Base-by-base conservation (phyloP, 116 monocot genomes). In the Iris pallida region DNA sequence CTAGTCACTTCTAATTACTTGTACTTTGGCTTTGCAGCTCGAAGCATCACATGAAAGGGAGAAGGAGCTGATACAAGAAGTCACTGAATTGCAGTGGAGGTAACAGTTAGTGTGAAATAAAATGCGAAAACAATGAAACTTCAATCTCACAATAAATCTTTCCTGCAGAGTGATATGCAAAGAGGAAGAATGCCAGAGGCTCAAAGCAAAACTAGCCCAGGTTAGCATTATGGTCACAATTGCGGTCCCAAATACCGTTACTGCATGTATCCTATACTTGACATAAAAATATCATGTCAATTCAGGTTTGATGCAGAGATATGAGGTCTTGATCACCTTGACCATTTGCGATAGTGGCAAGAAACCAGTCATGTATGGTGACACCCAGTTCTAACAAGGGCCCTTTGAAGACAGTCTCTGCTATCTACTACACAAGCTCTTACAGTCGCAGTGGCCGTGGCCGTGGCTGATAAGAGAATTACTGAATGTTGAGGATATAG, bases 11-110 rank as follows among this genome's bases (percentile, higher is more conserved):
- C 0, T 30, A 30, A 1, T 30, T 30, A 30, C 30, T 30, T 30
- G 30, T 30, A 30, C 30, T 16, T 53, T 48, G 1, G n/a, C 6
- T 61, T 4, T 55, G 30, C 42, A 79, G 75, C 48, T 83, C 63
- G 83, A 83, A 45, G 40, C 46, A n/a, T 64, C 65, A 44, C 63
- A 55, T 55, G 83, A 83, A 52, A 83, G 57, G 54, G 83, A 83
- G 63, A 83, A 79, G 43, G 76, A 84, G 42, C 60, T 84, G 45
- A 46, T 84, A 40, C 84, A 79, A 60, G 73, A 79, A 69, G 11
- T 76, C 16, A 56, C 64, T 9, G 84, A 79, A 7, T 18, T 79
- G 64, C 64, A 75, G 45, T 59, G 47, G 72, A 76, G 79, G 84
- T 79, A 63, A 51, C 49, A 9, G 13, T 9, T 48, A 48, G 7